Percentiles rank a stretch among this genome's conserved stretches.
These are phyloP conservation scores for Aspergillus carlsbadensis DNA, from an alignment of 495 filamentous ascomycete species.

Conservation along the genomic window DNA sequence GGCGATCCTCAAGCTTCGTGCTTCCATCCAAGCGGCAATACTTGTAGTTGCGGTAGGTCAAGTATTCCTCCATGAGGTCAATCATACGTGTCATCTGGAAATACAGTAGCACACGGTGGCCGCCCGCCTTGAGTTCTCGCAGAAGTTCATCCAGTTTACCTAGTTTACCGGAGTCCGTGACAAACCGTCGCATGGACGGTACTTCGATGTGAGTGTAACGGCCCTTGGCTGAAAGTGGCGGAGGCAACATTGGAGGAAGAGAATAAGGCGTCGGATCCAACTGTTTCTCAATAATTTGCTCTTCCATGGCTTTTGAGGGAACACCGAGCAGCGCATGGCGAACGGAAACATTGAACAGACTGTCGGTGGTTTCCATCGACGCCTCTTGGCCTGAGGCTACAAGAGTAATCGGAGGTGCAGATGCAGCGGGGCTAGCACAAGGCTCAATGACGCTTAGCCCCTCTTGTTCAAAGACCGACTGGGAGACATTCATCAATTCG, in stretches of 20 bases:
- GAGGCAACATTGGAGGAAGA: constrained; percentile 61
- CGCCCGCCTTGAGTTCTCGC: constrained; percentile 81
- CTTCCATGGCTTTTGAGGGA: constrained; percentile 64
- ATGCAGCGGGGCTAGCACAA: constrained; percentile 68
- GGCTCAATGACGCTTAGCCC: constrained; percentile 78
- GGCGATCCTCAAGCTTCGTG: constrained; percentile 95
- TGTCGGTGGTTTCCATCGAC: constrained; percentile 64
- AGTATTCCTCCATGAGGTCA: constrained; percentile 97
- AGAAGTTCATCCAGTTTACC: constrained; percentile 88
- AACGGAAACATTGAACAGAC: constrained; percentile 74
- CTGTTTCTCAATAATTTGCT: constrained; percentile 67
- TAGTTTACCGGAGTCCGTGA: constrained; percentile 95
- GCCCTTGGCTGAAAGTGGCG: constrained; percentile 72
- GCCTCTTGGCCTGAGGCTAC: constrained; percentile 68
- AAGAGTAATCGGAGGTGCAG: constrained; percentile 86
- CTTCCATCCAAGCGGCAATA: constrained; percentile 96
- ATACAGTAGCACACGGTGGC: constrained; percentile 96
- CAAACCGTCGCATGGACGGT: constrained; percentile 97
- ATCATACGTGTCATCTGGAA: constrained; percentile 99
- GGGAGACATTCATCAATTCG: constrained; percentile 77
- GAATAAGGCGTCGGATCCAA: constrained; percentile 64
- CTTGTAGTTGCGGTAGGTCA: constrained; percentile 98
- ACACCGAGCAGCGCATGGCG: constrained; percentile 70
- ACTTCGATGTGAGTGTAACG: constrained; percentile 88
- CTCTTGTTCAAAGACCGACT: constrained; percentile 59